phyloP scores from a whole-genome alignment of 805 yeast species.

The Torulaspora franciscae region DNA sequence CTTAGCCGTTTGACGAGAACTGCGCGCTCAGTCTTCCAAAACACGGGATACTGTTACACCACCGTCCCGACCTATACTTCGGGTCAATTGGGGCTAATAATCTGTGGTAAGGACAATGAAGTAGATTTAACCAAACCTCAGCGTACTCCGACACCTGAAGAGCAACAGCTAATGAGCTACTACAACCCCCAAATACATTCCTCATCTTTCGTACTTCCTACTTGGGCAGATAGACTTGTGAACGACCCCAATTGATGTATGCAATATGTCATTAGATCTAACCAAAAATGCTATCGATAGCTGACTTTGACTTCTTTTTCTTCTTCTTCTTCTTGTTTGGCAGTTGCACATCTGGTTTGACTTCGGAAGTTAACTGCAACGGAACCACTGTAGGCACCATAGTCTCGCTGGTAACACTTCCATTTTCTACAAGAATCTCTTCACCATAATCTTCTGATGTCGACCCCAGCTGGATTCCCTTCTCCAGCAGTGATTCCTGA shows the following conservation, averaged over 20 bases:
- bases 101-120: slow-evolving; percentile 55
- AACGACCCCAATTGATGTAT: slow-evolving; percentile 9
- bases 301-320: slow-evolving; percentile 48
- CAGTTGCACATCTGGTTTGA: not conserved
- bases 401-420: not conserved
- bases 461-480: not conserved
- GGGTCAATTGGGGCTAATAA: slow-evolving; percentile 77
- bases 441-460: slow-evolving; percentile 35
- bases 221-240: slow-evolving; percentile 57
- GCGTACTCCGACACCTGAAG: slow-evolving; percentile 46
- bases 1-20: slow-evolving; percentile 44
- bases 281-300: slow-evolving; percentile 76
- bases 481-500: not conserved
- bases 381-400: not conserved
- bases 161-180: slow-evolving; percentile 51
- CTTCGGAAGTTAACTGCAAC: not conserved
- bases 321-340: slow-evolving; percentile 30
- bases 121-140: slow-evolving; percentile 48
- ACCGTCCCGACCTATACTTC: slow-evolving; percentile 86
- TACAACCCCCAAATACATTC: slow-evolving; percentile 63
- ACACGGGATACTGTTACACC: slow-evolving; percentile 65
- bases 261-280: slow-evolving; percentile 24
- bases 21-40: slow-evolving; percentile 53
- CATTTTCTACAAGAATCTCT: slow-evolving; percentile 12
- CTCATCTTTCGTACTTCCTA: slow-evolving; percentile 73